These are phyloP conservation scores for Plasmodium chabaudi DNA, from an alignment of 169 alveolate species.

Conservation along the genomic window DNA sequence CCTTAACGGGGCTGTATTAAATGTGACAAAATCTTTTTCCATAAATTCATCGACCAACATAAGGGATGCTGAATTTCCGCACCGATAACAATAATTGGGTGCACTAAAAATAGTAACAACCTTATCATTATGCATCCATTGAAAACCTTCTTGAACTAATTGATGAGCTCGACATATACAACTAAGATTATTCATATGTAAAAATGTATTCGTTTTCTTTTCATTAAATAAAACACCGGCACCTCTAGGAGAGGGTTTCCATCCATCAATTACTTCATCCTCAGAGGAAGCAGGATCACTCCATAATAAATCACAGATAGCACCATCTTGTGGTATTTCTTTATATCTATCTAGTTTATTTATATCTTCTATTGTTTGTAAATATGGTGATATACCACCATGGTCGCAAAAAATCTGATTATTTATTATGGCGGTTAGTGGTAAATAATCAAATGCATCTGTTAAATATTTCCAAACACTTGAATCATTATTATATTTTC, in stretches of 20 bases:
- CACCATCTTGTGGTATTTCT: conserved; percentile 98
- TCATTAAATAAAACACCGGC: conserved; percentile 98
- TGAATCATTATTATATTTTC: conserved; percentile 95
- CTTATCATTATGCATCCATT: conserved; percentile 92
- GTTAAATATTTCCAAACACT: conserved; percentile 97
- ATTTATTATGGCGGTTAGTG: conserved; percentile 97
- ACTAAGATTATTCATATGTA: conserved; percentile 93
- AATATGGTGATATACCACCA: conserved; percentile 98
- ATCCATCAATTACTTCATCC: conserved; percentile 89
- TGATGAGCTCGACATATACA: conserved; percentile 98
- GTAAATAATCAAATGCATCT: conserved; percentile 96
- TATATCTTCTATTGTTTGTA: conserved; percentile 94
- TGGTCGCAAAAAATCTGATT: conserved; percentile 96
- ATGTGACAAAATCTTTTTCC: conserved; percentile 89
- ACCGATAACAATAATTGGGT: conserved; percentile 96
- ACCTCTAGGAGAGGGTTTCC: conserved; percentile 98
- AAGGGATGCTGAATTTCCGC: conserved; percentile 96
- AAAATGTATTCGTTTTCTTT: conserved; percentile 93
- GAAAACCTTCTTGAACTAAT: conserved; percentile 95
- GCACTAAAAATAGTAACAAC: conserved; percentile 97
- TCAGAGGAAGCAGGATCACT: conserved; percentile 96
- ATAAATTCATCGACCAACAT: conserved; percentile 96
- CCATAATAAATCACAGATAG: conserved; percentile 99
- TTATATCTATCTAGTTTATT: conserved; percentile 85
- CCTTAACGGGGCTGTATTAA: conserved; percentile 91